phyloP scores from a whole-genome alignment of 805 yeast genomes.

The Ogataea philodendri region DNA sequence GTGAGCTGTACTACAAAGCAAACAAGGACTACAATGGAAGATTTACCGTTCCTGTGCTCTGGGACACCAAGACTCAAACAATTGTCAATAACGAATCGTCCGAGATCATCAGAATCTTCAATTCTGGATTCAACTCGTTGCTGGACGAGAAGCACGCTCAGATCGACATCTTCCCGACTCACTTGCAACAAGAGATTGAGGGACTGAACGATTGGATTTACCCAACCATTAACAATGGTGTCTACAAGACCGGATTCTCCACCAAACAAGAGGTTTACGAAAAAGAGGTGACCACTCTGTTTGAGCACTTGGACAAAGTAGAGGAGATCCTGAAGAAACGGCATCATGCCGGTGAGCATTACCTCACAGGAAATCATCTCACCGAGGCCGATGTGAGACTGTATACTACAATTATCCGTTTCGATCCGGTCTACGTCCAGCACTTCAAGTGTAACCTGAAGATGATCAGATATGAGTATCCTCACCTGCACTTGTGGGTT shows the following conservation, averaged over 20 bases:
- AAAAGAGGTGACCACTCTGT: slow-evolving; percentile 58
- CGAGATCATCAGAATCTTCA: slow-evolving; percentile 83
- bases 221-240: slow-evolving; percentile 86
- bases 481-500: slow-evolving; percentile 76
- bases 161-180: slow-evolving; percentile 62
- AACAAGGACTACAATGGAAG: slow-evolving; percentile 76
- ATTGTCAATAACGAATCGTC: slow-evolving; percentile 91
- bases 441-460: slow-evolving; percentile 92
- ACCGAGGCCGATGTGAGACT: slow-evolving; percentile 92
- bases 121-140: slow-evolving; percentile 66
- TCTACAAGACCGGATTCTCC: slow-evolving; percentile 90
- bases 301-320: slow-evolving; percentile 64
- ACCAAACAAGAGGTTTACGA: slow-evolving; percentile 81
- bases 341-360: slow-evolving; percentile 36
- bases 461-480: slow-evolving; percentile 76
- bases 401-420: slow-evolving; percentile 82
- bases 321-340: slow-evolving; percentile 56
- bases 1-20: slow-evolving; percentile 73
- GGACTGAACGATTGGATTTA: slow-evolving; percentile 80
- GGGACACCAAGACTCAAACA: slow-evolving; percentile 81
- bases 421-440: slow-evolving; percentile 91
- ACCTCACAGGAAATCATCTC: slow-evolving; percentile 58
- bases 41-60: slow-evolving; percentile 88
- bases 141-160: slow-evolving; percentile 47
- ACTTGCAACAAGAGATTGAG: slow-evolving; percentile 58